A percentile compares a stretch with the other conserved stretches of the same genome.
Evolutionary conservation across 2,329 filamentous ascomycete genomes (phyloP).

Genomic region (Colletotrichum chlorophyti): DNA sequence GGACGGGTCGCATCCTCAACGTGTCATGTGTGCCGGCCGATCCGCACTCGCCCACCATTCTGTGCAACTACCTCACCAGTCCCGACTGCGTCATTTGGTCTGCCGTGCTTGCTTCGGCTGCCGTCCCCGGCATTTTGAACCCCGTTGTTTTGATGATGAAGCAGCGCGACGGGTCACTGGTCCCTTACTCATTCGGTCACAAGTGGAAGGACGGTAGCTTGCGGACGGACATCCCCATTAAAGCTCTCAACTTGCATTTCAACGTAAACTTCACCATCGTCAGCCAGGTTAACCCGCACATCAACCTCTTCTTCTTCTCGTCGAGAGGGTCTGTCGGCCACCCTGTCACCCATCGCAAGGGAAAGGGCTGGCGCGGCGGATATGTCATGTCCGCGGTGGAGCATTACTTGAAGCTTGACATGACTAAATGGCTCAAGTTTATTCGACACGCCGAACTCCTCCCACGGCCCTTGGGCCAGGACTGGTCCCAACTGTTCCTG

Average conservation of each 20-base stretch:
- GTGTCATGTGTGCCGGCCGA: constrained; percentile 96
- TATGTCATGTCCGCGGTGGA: constrained; percentile 92
- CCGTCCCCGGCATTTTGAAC: constrained; percentile 94
- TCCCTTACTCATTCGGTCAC: constrained; percentile 94
- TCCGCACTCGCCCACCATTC: constrained; percentile 88
- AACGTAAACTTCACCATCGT: constrained; percentile 98
- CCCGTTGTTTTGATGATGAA: constrained; percentile 95
- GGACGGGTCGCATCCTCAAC: constrained; percentile 93
- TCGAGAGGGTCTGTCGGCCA: constrained; percentile 90
- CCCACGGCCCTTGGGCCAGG: constrained; percentile 87
- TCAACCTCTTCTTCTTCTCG: constrained; percentile 98
- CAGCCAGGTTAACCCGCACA: constrained; percentile 90
- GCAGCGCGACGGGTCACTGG: constrained; percentile 75
- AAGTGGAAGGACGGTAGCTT: constrained; percentile 99
- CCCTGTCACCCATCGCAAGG: constrained; percentile 91
- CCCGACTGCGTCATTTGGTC: constrained; percentile 99
- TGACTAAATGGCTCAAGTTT: constrained; percentile 98
- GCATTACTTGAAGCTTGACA: constrained; percentile 93
- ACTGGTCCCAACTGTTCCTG: constrained; percentile 97
- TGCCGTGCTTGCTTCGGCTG: constrained; percentile 90
- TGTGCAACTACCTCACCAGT: constrained; percentile 93
- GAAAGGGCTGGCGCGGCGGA: constrained; percentile 93
- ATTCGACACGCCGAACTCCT: constrained; percentile 90
- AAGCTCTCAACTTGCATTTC: constrained; percentile 93
- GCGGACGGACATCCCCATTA: constrained; percentile 93